phyloP scores from a whole-genome alignment of 495 filamentous ascomycete species.

The Neurospora sublineolata region DNA sequence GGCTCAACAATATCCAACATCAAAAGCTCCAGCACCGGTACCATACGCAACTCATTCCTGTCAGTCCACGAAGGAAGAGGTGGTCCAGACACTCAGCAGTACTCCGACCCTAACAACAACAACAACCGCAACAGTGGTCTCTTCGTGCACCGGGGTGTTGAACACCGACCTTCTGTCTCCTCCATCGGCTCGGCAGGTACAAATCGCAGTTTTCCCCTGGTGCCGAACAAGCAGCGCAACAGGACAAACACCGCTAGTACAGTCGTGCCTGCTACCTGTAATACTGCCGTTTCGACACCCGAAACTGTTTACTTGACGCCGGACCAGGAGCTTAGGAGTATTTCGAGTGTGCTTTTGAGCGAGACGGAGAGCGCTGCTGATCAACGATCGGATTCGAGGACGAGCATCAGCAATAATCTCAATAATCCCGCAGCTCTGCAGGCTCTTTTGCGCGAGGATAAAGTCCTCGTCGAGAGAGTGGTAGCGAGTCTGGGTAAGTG shows the following conservation, averaged over 20 bases:
- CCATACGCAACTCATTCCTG: conserved; percentile 16
- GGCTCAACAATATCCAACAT: conserved; percentile 5
- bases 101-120: background rate
- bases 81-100: background rate
- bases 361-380: conserved; percentile 26
- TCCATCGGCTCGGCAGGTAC: conserved; percentile 39
- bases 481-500: conserved; percentile 63
- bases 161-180: conserved; percentile 38
- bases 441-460: conserved; percentile 54
- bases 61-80: conserved; percentile 19
- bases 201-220: conserved; percentile 40
- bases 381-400: background rate
- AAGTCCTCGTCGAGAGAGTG: conserved; percentile 62
- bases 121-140: conserved; percentile 10
- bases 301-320: conserved; percentile 16
- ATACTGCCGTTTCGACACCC: conserved; percentile 30
- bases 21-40: background rate
- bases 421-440: conserved; percentile 26
- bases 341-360: conserved; percentile 29
- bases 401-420: conserved; percentile 15
- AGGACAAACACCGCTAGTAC: background rate
- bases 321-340: conserved; percentile 27
- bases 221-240: conserved; percentile 32
- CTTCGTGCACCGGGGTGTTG: conserved; percentile 22
- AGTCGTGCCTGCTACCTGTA: conserved; percentile 3